phyloP scores from a whole-genome alignment of 352 stramenopile species.

The Globisporangium recalcitrans region DNA sequence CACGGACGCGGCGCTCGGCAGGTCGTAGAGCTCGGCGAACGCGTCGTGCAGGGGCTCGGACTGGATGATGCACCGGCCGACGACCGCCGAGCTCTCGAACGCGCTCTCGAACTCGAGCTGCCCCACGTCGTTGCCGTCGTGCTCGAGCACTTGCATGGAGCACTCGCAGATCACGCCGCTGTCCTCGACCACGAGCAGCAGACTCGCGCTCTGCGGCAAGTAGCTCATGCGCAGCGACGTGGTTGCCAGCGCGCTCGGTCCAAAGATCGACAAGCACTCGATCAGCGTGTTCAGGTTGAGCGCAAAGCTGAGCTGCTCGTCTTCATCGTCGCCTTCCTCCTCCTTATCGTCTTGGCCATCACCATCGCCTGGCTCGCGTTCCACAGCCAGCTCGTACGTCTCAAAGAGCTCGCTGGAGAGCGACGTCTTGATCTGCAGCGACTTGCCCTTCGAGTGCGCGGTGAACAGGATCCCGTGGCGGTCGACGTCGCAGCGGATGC shows the following conservation, averaged over 20 bases:
- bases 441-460: slow-evolving; percentile 78
- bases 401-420: slow-evolving; percentile 75
- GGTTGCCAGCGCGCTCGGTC: slow-evolving; percentile 47
- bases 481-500: slow-evolving; percentile 75
- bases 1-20: slow-evolving; percentile 74
- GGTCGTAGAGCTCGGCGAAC: slow-evolving; percentile 78
- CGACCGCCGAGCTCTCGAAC: slow-evolving; percentile 69
- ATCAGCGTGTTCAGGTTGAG: slow-evolving; percentile 67
- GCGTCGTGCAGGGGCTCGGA: slow-evolving; percentile 75
- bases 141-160: slow-evolving; percentile 73
- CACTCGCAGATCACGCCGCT: slow-evolving; percentile 83
- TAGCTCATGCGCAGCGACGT: slow-evolving; percentile 77
- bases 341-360: too few species aligned
- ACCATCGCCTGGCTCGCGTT: slow-evolving; percentile 8
- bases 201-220: slow-evolving; percentile 44
- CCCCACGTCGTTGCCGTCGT: slow-evolving; percentile 65
- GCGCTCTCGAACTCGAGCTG: slow-evolving; percentile 72
- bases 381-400: slow-evolving; percentile 38
- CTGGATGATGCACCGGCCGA: slow-evolving; percentile 80
- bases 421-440: slow-evolving; percentile 84
- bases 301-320: slow-evolving; percentile 60
- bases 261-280: slow-evolving; percentile 82
- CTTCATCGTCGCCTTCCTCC: slow-evolving; percentile 24
- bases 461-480: slow-evolving; percentile 62
- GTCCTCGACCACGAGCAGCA: slow-evolving; percentile 76